These are phyloP conservation scores for Termitomyces sp. DNA, from an alignment of 768 basidiomycete species.

Conservation along the genomic window DNA sequence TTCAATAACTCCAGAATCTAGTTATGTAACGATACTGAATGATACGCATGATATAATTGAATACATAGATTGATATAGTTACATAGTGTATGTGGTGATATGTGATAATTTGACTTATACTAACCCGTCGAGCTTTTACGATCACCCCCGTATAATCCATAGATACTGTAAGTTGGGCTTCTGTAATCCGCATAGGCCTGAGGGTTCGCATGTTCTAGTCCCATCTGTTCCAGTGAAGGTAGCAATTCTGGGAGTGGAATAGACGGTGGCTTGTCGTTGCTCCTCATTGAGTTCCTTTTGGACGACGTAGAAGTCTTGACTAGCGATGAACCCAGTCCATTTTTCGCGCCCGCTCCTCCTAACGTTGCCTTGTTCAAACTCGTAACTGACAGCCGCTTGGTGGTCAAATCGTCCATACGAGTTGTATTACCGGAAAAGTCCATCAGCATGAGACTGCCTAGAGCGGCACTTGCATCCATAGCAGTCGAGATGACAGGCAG, in stretches of 20 bases:
- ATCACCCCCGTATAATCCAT: constrained; percentile 62
- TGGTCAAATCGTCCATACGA: constrained; percentile 2
- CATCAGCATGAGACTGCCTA: constrained; percentile 59
- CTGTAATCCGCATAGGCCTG: constrained; percentile 62
- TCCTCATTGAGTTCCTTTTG: constrained; percentile 14
- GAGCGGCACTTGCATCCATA: constrained; percentile 38
- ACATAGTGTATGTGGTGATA: constrained; percentile 1
- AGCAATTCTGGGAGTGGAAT: constrained; percentile 76
- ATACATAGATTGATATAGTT: neutral
- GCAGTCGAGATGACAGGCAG: constrained; percentile 18
- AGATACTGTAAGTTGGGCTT: constrained; percentile 82
- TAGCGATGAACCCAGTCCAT: neutral
- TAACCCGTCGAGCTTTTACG: constrained; percentile 38
- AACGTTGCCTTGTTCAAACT: constrained; percentile 26
- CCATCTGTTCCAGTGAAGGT: constrained; percentile 76
- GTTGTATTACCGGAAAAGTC: constrained; percentile 32
- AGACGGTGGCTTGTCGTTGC: constrained; percentile 62
- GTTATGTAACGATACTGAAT: too few species aligned
- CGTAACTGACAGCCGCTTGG: constrained; percentile 9
- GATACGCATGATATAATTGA: neutral
- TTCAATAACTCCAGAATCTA: too few species aligned
- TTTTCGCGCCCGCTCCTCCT: neutral
- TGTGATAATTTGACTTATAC: neutral
- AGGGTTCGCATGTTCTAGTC: constrained; percentile 54
- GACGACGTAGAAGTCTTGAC: neutral